Evolutionary conservation across 371 early-diverging fungal species (phyloP), one percentile per base, ranked within the genome.

Genomic region (Apophysomyces sp.): DNA sequence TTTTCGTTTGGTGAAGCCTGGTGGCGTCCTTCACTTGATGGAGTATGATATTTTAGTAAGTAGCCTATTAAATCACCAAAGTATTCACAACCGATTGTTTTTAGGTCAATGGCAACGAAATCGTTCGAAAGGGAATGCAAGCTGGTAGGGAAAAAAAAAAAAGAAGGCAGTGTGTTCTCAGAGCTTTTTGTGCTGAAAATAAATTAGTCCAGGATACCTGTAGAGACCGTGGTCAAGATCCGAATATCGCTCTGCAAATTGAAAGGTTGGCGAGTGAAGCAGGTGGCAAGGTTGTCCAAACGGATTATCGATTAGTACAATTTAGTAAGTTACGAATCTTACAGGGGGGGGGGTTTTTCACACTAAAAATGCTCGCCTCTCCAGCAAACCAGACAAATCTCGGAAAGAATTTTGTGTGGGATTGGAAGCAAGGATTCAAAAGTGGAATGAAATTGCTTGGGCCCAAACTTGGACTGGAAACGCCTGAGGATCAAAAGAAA

Each of bases 1-100:
- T 4, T 55, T 68, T 27, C 74, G 83, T 28, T 69, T 83, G 1
- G 52, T 71, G 26, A 79, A 78, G 49, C 81, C 83, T 27, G 78
- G 76, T 32, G 81, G 81, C 1, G 67, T 57, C 29, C 49, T 83
- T 12, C 81, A 83, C 40, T 41, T 78, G 15, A 55, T 79, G 36
- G 81, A 81, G 36, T 57, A 34, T 11, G 53, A 72, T 24, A 31
- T 44, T 4, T 44, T 44, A n/a, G 37, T 37, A 37, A 37, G 37
- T n/a, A n/a, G n/a, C n/a, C n/a, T n/a, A 11, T 2, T 13, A 37
- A 7, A 5, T 34, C 7, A 5, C 34, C 34, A 34, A 34, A 34
- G 34, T 34, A 34, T 34, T 34, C 7, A 34, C 34, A 5, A 34
- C 5, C 34, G 12, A 12, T 12, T 5, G 34, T 34, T 37, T 3